Evolutionary conservation across 1,284 basidiomycete species (phyloP).

Genomic region (Boletus sp.): DNA sequence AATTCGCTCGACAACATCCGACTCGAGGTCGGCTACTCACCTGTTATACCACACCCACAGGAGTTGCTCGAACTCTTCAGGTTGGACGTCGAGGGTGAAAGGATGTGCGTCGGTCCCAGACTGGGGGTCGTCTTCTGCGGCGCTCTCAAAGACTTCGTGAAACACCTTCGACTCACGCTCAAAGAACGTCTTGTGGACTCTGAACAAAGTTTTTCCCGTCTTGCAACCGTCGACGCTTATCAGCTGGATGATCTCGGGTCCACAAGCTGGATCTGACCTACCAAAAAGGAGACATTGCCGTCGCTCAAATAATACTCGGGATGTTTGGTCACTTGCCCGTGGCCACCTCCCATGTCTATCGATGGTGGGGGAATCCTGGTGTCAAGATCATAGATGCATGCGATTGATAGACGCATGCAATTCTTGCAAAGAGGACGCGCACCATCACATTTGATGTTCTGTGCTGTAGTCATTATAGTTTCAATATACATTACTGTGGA

Average conservation of each 20-base stretch:
- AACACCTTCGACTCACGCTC: conserved; percentile 60
- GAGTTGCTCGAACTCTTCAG: conserved; percentile 54
- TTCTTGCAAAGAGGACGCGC: background rate
- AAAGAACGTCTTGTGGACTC: conserved; percentile 64
- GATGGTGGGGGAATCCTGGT: background rate
- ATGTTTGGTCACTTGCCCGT: conserved; percentile 6
- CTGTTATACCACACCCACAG: conserved; percentile 72
- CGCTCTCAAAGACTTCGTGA: conserved; percentile 41
- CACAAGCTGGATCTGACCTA: conserved; percentile 8
- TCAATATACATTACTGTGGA: background rate
- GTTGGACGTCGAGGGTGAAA: conserved; percentile 49
- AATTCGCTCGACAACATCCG: background rate
- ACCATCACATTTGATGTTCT: background rate
- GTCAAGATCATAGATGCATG: background rate
- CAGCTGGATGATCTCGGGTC: conserved; percentile 5
- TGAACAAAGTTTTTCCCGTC: conserved; percentile 51
- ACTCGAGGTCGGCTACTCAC: conserved; percentile 31
- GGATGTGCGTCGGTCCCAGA: conserved; percentile 42
- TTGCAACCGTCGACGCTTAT: conserved; percentile 20
- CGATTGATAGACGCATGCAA: background rate
- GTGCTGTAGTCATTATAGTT: background rate
- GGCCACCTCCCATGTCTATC: conserved; percentile 15
- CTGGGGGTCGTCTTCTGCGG: conserved; percentile 32
- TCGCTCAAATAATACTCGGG: conserved; percentile 19
- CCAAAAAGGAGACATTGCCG: conserved; percentile 21